Percentiles rank a stretch among this genome's conserved stretches.
Conservation (phyloP, 805 yeast genomes). For the Metschnikowia amazonensis region DNA sequence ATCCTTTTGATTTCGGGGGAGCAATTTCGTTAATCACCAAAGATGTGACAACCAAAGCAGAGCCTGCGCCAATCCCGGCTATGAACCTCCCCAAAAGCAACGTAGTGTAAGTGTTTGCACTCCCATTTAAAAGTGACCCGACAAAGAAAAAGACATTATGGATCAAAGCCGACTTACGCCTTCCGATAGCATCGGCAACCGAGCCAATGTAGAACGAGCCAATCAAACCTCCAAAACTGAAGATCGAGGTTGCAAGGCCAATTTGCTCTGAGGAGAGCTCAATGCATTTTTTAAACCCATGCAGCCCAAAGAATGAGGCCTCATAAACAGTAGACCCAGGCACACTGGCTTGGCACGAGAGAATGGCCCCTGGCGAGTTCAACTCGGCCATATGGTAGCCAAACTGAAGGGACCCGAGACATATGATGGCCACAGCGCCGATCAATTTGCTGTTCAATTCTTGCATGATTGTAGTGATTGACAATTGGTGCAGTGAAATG, state of each 20-base stretch:
- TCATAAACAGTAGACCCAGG: slow-evolving; percentile 33
- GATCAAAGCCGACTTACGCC: slow-evolving; percentile 49
- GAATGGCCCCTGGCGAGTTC: slow-evolving; percentile 77
- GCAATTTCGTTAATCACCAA: slow-evolving; percentile 76
- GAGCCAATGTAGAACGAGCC: slow-evolving; percentile 69
- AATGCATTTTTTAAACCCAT: slow-evolving; percentile 49
- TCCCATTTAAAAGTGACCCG: slow-evolving; percentile 62
- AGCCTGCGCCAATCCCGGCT: slow-evolving; percentile 85
- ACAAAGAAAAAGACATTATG: slow-evolving; percentile 50
- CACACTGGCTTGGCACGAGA: slow-evolving; percentile 48
- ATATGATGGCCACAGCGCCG: slow-evolving; percentile 51
- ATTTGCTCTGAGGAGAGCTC: slow-evolving; percentile 52
- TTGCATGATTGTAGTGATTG: not conserved
- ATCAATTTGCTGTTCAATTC: slow-evolving; percentile 33
- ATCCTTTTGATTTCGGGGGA: slow-evolving; percentile 65
- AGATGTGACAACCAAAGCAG: slow-evolving; percentile 81
- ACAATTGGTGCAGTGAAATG: too few species aligned
- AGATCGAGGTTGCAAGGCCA: slow-evolving; percentile 74
- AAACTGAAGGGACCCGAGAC: slow-evolving; percentile 79
- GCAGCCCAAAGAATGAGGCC: slow-evolving; percentile 40
- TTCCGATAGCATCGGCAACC: slow-evolving; percentile 62
- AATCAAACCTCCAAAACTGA: slow-evolving; percentile 78
- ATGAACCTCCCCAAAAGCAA: slow-evolving; percentile 68
- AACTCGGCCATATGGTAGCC: slow-evolving; percentile 95
- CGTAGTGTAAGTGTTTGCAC: slow-evolving; percentile 38